A percentile compares a stretch with the other conserved stretches of the same genome.
phyloP scores from a whole-genome alignment of 164 flowering plant genomes.

The Malania oleifera region DNA sequence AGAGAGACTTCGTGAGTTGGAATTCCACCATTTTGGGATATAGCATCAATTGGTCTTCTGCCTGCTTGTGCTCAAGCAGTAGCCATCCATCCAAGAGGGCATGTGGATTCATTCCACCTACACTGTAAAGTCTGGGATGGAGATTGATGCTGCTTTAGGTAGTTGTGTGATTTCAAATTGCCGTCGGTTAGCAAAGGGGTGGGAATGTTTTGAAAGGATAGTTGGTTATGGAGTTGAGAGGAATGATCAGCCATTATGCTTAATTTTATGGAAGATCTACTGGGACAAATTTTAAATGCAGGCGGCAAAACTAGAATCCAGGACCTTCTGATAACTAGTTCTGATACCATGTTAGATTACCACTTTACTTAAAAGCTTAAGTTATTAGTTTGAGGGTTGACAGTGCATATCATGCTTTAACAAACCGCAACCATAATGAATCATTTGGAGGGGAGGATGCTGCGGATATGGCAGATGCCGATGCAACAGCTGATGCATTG shows the following conservation, averaged over 20 bases:
- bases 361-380: no score
- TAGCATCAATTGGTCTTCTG: slow-evolving; percentile 26
- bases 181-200: slow-evolving; percentile 27
- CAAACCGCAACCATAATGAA: no score
- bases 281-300: slow-evolving; percentile 33
- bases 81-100: slow-evolving; percentile 31
- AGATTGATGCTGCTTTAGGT: slow-evolving; percentile 30
- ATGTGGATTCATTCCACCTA: slow-evolving; percentile 39
- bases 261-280: slow-evolving; percentile 38
- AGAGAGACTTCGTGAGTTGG: slow-evolving; percentile 42
- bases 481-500: no score
- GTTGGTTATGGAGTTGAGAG: slow-evolving; percentile 22
- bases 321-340: no score
- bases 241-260: slow-evolving; percentile 31
- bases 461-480: no score
- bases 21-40: slow-evolving; percentile 41
- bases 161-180: slow-evolving; percentile 33
- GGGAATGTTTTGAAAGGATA: slow-evolving; percentile 30
- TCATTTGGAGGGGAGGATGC: no score
- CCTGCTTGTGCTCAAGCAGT: slow-evolving; percentile 35
- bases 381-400: no score
- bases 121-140: slow-evolving; percentile 29
- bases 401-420: no score
- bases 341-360: no score
- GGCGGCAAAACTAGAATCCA: no score